Conservation (phyloP, 2,329 filamentous ascomycete genomes). For the Claviceps sp. region DNA sequence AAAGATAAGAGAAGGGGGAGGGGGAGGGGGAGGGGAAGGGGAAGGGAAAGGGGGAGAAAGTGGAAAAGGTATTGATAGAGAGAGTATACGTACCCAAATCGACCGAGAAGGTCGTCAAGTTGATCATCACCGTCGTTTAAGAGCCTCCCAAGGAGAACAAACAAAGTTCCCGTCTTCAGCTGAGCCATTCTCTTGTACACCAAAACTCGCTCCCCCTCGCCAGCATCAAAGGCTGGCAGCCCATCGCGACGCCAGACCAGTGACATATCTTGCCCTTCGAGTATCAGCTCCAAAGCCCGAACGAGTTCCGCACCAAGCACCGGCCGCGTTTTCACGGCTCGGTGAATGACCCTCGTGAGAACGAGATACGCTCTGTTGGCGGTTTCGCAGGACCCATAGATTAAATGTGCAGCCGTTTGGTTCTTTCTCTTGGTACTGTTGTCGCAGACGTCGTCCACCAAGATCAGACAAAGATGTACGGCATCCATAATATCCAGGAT, state of each 20-base stretch:
- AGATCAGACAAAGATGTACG: conserved; percentile 8
- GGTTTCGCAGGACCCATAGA: conserved; percentile 8
- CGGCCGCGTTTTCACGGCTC: conserved; percentile 5
- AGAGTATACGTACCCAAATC: conserved; percentile 6
- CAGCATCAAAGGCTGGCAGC: conserved; percentile 3
- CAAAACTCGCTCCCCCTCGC: not conserved
- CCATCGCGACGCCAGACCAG: conserved; percentile 9
- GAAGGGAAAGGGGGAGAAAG: not conserved
- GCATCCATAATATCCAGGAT: conserved; percentile 10
- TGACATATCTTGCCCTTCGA: conserved; percentile 9
- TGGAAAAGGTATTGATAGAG: not conserved
- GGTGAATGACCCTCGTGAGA: conserved; percentile 8
- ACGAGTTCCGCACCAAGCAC: conserved; percentile 7
- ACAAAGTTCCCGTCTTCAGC: conserved; percentile 8
- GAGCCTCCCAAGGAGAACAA: conserved; percentile 7
- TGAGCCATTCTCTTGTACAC: conserved; percentile 8
- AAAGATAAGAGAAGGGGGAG: no score
- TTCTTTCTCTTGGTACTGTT: conserved; percentile 8
- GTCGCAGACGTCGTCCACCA: conserved; percentile 9
- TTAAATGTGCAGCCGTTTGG: conserved; percentile 7
- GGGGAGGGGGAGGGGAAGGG: no score
- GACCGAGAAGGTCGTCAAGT: conserved; percentile 6
- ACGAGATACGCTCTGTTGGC: conserved; percentile 9
- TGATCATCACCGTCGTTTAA: conserved; percentile 5
- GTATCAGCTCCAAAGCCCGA: conserved; percentile 7